These are phyloP conservation scores for Blastobotrys robertii DNA, from an alignment of 805 yeast species.

Conservation along the genomic window DNA sequence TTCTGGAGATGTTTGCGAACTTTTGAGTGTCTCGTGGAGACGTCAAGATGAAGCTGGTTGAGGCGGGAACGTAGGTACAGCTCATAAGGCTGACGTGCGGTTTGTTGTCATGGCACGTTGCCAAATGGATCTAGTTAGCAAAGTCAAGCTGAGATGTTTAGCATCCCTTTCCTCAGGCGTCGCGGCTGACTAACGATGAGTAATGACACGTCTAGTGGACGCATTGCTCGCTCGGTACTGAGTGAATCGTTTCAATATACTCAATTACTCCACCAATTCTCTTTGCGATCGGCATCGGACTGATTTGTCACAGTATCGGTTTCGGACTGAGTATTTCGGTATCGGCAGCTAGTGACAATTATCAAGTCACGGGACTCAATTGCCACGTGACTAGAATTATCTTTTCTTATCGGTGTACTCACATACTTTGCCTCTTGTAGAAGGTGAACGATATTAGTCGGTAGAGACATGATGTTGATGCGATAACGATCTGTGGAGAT, in stretches of 20 bases:
- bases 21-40: constrained; percentile 66
- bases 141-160: constrained; percentile 1
- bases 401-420: neutral
- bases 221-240: too few species aligned
- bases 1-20: constrained; percentile 53
- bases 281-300: too few species aligned
- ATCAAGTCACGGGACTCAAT: too few species aligned
- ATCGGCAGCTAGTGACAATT: too few species aligned
- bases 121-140: constrained; percentile 52
- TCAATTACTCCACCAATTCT: too few species aligned
- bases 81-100: constrained; percentile 93
- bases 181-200: too few species aligned
- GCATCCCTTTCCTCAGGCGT: too few species aligned
- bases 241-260: too few species aligned
- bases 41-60: constrained; percentile 53
- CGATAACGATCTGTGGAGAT: neutral
- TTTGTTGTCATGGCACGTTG: constrained; percentile 59
- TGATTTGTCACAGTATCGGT: too few species aligned
- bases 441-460: constrained; percentile 6
- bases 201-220: too few species aligned
- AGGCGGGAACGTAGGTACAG: constrained; percentile 52
- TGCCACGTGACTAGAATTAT: neutral
- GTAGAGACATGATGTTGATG: constrained; percentile 4
- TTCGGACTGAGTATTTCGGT: too few species aligned
- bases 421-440: constrained; percentile 9